A percentile compares a stretch with the other conserved stretches of the same genome.
Evolutionary conservation across 345 rosid species (phyloP).

Genomic region (Citrus glauca): DNA sequence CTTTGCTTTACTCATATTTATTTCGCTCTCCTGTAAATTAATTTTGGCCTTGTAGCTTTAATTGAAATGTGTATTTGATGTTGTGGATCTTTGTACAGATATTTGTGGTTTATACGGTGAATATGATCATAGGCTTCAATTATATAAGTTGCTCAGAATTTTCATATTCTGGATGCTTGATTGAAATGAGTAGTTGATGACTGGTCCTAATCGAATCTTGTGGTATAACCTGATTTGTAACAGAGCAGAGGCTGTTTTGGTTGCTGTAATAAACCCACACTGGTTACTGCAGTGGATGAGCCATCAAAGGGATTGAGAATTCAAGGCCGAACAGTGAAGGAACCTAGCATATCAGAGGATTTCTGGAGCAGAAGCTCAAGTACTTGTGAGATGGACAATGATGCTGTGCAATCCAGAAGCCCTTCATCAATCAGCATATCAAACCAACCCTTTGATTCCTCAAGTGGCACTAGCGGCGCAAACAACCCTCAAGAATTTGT

Average conservation of each 20-base stretch:
- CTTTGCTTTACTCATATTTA: background rate
- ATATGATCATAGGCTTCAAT: background rate
- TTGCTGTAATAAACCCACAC: conserved; percentile 52
- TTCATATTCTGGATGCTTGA: background rate
- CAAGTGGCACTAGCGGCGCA: conserved; percentile 32
- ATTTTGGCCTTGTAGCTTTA: background rate
- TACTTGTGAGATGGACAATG: conserved; percentile 57
- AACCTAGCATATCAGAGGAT: conserved; percentile 41
- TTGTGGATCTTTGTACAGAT: background rate
- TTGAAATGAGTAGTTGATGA: conserved; percentile 5
- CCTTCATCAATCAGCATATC: conserved; percentile 46
- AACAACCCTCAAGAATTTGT: conserved; percentile 64
- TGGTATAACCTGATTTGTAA: conserved; percentile 51
- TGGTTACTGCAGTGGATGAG: conserved; percentile 40
- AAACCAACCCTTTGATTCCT: conserved; percentile 36
- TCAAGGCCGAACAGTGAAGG: conserved; percentile 43
- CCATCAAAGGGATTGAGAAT: conserved; percentile 50
- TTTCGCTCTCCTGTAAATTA: background rate
- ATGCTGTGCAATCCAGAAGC: conserved; percentile 51
- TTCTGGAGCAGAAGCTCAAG: conserved; percentile 72
- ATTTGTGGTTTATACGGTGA: background rate
- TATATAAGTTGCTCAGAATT: background rate
- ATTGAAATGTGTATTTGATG: background rate
- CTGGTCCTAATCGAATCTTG: conserved; percentile 33
- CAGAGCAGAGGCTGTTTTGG: conserved; percentile 98